phyloP scores from a whole-genome alignment of 371 early-diverging fungal genomes.

The Mortierella sp. region DNA sequence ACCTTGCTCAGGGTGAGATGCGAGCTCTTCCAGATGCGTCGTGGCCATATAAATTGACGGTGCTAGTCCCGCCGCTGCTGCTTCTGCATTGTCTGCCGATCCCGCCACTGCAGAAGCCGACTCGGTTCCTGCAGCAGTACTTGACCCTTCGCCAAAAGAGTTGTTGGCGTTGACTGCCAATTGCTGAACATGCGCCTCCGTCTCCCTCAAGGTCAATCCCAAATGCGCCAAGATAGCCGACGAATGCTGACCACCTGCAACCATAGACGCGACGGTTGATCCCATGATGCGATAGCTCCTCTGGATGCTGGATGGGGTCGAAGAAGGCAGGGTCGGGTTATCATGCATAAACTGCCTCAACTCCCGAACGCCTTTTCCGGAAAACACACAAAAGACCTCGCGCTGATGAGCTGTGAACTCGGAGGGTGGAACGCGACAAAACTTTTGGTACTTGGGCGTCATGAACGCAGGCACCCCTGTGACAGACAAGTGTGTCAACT shows the following conservation, averaged over 20 bases:
- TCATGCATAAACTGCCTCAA: constrained; percentile 59
- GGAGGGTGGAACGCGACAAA: constrained; percentile 70
- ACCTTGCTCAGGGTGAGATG: not conserved
- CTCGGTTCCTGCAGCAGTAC: not conserved
- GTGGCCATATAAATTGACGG: not conserved
- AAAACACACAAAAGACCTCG: constrained; percentile 75
- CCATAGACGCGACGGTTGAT: constrained; percentile 22
- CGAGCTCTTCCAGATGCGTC: constrained; percentile 6
- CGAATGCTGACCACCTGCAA: constrained; percentile 30
- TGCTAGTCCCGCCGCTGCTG: constrained; percentile 3
- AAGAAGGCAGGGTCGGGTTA: constrained; percentile 15
- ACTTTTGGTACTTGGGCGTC: constrained; percentile 67
- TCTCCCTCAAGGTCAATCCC: constrained; percentile 26
- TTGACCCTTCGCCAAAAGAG: not conserved
- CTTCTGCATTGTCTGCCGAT: not conserved
- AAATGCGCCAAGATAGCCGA: constrained; percentile 31
- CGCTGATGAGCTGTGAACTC: constrained; percentile 68
- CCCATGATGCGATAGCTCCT: constrained; percentile 12
- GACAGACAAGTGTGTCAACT: constrained; percentile 71
- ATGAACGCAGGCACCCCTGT: constrained; percentile 74
- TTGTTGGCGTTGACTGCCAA: constrained; percentile 3
- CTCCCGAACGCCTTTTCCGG: constrained; percentile 70
- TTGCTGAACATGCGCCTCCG: constrained; percentile 23
- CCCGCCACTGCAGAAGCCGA: not conserved
- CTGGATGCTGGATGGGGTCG: not conserved